Base-by-base conservation (phyloP, 495 filamentous ascomycete species). In the Penicillium antarcticum region DNA sequence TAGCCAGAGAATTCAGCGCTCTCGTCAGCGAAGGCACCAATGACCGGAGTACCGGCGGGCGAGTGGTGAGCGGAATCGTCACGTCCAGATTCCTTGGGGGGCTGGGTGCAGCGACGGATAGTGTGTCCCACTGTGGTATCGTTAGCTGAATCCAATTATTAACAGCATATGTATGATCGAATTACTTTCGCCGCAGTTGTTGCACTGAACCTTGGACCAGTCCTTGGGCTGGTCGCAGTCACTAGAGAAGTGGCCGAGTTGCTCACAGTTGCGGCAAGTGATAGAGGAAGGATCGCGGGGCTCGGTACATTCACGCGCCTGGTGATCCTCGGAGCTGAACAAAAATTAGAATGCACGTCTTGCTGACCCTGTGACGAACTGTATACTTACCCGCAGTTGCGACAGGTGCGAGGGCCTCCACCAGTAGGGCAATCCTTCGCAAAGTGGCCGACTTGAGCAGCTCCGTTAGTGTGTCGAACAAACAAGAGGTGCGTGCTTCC, bases 221-320 rank as follows among this genome's bases (percentile, higher is more conserved):
- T 96, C 87, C 38, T 78, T 82, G 4, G 88, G 87, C 74, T 87
- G 77, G 0, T 87, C 79, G 64, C 92, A 96, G 5, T 91, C 88
- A 37, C 82, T 84, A 36, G 74, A 73, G 37, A 77, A 67, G 56
- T 97, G 92, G 0, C 92, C 92, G 26, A 72, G 77, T 75, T 82
- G 71, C 34, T 89, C 82, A 48, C 87, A 90, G 70, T 94, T 91
- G 14, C 82, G 80, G 64, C 89, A 92, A 4, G 63, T 73, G 13
- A 82, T 67, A 5, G 59, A 74, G 1, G 69, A 72, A 12, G 72
- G 65, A 48, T 81, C 73, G 7, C 67, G 72, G 10, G 77, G 76
- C 58, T 83, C 54, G 18, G 75, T 74, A 51, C 83, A 86, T 5
- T 85, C 82, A 50, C 71, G 73, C 6, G 73, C 66, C 21, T 73